Percentiles rank a stretch among this genome's conserved stretches.
phyloP scores from a whole-genome alignment of 2,329 filamentous ascomycete genomes.

The Beauveria brongniartii region DNA sequence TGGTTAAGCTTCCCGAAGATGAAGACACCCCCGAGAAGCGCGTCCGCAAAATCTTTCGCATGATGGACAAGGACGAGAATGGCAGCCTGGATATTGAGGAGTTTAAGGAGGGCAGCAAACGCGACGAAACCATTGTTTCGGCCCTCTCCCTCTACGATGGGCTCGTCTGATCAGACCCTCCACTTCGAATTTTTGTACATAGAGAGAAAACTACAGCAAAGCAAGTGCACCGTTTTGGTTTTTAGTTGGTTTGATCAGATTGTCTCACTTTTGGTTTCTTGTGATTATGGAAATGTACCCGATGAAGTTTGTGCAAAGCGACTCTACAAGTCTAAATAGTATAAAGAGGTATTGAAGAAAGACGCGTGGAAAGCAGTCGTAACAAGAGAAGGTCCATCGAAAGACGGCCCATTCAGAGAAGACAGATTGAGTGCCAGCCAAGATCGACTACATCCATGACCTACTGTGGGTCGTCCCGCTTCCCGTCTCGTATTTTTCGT shows the following conservation, averaged over 20 bases:
- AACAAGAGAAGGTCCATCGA: too few relatives aligned
- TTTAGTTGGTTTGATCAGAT: not conserved
- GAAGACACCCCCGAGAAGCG: slow-evolving; percentile 99
- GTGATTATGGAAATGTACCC: not conserved
- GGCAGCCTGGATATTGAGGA: slow-evolving; percentile 94
- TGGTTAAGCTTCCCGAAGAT: slow-evolving; percentile 98
- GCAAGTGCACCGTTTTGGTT: slow-evolving; percentile 1
- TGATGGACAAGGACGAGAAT: slow-evolving; percentile 99
- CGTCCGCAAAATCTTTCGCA: slow-evolving; percentile 94
- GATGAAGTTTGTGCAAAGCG: too few relatives aligned
- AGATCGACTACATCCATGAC: too few relatives aligned
- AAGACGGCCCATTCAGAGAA: too few relatives aligned
- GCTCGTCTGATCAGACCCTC: slow-evolving; percentile 53
- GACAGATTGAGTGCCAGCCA: too few relatives aligned
- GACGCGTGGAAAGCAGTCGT: too few relatives aligned
- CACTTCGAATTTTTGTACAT: slow-evolving; percentile 4
- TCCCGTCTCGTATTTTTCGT: not conserved
- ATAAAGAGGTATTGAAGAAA: too few relatives aligned
- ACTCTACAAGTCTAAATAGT: too few relatives aligned
- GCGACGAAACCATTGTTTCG: slow-evolving; percentile 97
- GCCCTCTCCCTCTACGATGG: slow-evolving; percentile 94
- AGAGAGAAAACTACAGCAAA: slow-evolving; percentile 7
- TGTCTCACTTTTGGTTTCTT: not conserved
- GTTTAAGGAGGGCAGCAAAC: slow-evolving; percentile 98
- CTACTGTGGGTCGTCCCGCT: not conserved